phyloP scores from a whole-genome alignment of 192 early-diverging fungal species.

The Allomyces macrogynus region DNA sequence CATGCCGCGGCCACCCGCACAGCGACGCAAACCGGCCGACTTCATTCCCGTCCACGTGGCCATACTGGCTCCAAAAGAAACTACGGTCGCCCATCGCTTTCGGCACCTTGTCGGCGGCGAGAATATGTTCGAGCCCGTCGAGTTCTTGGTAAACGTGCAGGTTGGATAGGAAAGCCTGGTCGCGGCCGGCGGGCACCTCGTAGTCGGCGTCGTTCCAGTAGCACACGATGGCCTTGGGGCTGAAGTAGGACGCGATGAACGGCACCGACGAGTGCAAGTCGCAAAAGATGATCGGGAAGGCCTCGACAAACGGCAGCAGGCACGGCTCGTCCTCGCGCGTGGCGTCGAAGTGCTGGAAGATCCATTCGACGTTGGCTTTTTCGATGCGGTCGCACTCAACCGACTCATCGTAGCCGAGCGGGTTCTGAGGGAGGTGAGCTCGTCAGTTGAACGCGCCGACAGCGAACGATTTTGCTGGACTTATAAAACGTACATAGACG shows the following conservation, averaged over 20 bases:
- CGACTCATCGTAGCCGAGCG: slow-evolving; percentile 8
- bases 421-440: background rate
- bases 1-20: slow-evolving; percentile 9
- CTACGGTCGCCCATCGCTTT: slow-evolving; percentile 11
- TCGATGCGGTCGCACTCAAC: slow-evolving; percentile 9
- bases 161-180: slow-evolving; percentile 14
- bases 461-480: no score
- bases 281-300: slow-evolving; percentile 14
- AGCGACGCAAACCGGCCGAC: slow-evolving; percentile 13
- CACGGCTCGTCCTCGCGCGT: slow-evolving; percentile 13
- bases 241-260: slow-evolving; percentile 16
- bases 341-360: slow-evolving; percentile 11
- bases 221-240: slow-evolving; percentile 14
- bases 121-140: slow-evolving; percentile 8
- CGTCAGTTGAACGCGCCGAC: no score
- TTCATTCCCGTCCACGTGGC: slow-evolving; percentile 15
- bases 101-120: slow-evolving; percentile 7
- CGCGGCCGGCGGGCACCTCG: slow-evolving; percentile 10
- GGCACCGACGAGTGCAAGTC: slow-evolving; percentile 17
- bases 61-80: slow-evolving; percentile 17
- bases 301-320: slow-evolving; percentile 16
- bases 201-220: slow-evolving; percentile 18
- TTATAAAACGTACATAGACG: slow-evolving; percentile 2
- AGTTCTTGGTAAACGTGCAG: slow-evolving; percentile 12
- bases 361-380: slow-evolving; percentile 12